Evolutionary conservation across 495 filamentous ascomycete species (phyloP), one percentile per base, ranked within the genome.

Genomic region (Penicillium bovifimosum): DNA sequence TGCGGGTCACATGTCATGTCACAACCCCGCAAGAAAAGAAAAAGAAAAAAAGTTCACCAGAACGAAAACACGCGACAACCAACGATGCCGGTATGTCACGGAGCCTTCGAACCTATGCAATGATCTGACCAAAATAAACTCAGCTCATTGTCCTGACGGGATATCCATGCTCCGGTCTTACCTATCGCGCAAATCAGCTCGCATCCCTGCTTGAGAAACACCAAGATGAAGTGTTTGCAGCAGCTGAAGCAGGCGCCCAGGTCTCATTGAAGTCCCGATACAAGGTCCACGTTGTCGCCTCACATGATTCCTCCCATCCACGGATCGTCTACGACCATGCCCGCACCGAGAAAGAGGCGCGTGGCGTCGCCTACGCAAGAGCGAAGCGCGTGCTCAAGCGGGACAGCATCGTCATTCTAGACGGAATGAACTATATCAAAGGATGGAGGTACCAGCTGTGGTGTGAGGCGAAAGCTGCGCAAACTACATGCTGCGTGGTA

Each of bases 391-490:
- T 80, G 33, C 77, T 98, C 26, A 81, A 80, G 16, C 79, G 80
- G 26, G 85, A 90, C 58, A 88, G 87, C 58, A 84, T 98, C 52
- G 90, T 97, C 51, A 82, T 98, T 40, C 79, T 91, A 6, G 91
- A 96, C 69, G 87, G 86, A 6, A 79, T 91, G 64, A 96, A 97
- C 64, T 97, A 97, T 71, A 98, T 98, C 72, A 98, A 98, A 69
- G 93, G 93, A 18, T 96, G 87, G 77, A 78, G 93, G 36, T 98
- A 98, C 67, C 93, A 98, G 74, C 77, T 98, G 2, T 91, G 84
- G 74, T 96, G 93, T 67, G 93, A 96, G 70, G 84, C 91, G 3
- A 97, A 96, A 67, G 90, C 92, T 20, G 70, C 88, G 27, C 72
- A 84, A 52, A 96, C 91, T 8, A 82, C 87, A 6, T 88, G 79